A percentile compares a stretch with the other conserved stretches of the same genome.
Conservation (phyloP, 2,329 filamentous ascomycete genomes). For the Colletotrichum magnum region DNA sequence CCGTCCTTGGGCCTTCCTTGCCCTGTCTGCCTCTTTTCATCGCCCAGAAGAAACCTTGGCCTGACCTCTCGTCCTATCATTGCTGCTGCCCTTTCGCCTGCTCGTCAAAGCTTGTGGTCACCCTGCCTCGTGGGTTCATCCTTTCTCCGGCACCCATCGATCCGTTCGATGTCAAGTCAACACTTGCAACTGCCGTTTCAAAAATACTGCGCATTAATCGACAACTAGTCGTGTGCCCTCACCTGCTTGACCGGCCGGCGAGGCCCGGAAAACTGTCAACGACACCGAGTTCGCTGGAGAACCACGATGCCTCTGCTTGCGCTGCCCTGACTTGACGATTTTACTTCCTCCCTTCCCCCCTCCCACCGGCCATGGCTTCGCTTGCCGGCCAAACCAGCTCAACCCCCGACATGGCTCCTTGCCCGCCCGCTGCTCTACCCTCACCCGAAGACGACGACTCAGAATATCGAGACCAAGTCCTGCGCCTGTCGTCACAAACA, state of each 20-base stretch:
- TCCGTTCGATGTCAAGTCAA: slow-evolving; percentile 40
- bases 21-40: slow-evolving; percentile 12
- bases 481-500: slow-evolving; percentile 50
- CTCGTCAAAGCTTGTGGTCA: slow-evolving; percentile 19
- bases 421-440: slow-evolving; percentile 8
- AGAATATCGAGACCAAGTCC: slow-evolving; percentile 57
- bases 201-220: slow-evolving; percentile 35
- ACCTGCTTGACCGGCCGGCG: slow-evolving; percentile 29
- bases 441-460: slow-evolving; percentile 56
- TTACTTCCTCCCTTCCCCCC: slow-evolving; percentile 6
- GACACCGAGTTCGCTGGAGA: slow-evolving; percentile 16
- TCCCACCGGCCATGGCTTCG: slow-evolving; percentile 35
- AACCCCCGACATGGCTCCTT: slow-evolving; percentile 27
- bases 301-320: slow-evolving; percentile 38
- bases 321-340: slow-evolving; percentile 36
- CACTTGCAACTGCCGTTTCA: slow-evolving; percentile 37
- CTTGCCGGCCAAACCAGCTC: slow-evolving; percentile 35
- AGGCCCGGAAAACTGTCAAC: slow-evolving; percentile 25
- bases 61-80: slow-evolving; percentile 36
- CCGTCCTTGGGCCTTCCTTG: slow-evolving; percentile 31
- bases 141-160: slow-evolving; percentile 38
- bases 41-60: slow-evolving; percentile 28
- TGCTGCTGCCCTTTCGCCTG: slow-evolving; percentile 22
- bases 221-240: slow-evolving; percentile 27
- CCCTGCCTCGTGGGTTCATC: slow-evolving; percentile 39